phyloP scores from a whole-genome alignment of 2,329 filamentous ascomycete species.

The Aspergillus sp. region DNA sequence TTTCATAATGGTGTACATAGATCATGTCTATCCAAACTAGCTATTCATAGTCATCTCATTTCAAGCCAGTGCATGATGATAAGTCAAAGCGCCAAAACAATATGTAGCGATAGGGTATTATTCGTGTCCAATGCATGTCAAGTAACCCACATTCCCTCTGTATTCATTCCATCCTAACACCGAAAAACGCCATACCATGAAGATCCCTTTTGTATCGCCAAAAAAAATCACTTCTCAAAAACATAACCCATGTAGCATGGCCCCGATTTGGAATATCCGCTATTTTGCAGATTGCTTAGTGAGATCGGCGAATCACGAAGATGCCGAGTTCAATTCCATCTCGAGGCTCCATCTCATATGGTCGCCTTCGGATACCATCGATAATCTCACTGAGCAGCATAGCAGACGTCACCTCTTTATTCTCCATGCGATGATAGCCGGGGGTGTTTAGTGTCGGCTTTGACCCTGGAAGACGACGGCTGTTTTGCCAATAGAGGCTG shows the following conservation, averaged over 20 bases:
- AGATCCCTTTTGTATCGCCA: slow-evolving; percentile 1
- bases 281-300: slow-evolving; percentile 19
- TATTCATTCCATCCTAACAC: slow-evolving; percentile 3
- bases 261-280: not conserved
- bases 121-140: slow-evolving; percentile 15
- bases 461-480: slow-evolving; percentile 32
- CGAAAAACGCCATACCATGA: slow-evolving; percentile 12
- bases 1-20: slow-evolving; percentile 5
- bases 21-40: slow-evolving; percentile 6
- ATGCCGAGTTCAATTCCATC: slow-evolving; percentile 49
- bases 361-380: slow-evolving; percentile 55
- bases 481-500: slow-evolving; percentile 42
- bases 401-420: slow-evolving; percentile 51
- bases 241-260: not conserved
- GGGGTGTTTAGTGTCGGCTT: slow-evolving; percentile 26
- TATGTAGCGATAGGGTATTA: slow-evolving; percentile 17
- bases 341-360: slow-evolving; percentile 48
- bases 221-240: not conserved
- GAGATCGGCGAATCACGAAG: slow-evolving; percentile 49
- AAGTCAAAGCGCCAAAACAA: slow-evolving; percentile 4
- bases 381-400: slow-evolving; percentile 60
- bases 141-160: slow-evolving; percentile 5
- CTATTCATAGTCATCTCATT: not conserved
- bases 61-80: not conserved
- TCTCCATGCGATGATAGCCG: slow-evolving; percentile 29